Evolutionary conservation across 106 monocot species (phyloP).

Genomic region (Platanthera guangdongensis): DNA sequence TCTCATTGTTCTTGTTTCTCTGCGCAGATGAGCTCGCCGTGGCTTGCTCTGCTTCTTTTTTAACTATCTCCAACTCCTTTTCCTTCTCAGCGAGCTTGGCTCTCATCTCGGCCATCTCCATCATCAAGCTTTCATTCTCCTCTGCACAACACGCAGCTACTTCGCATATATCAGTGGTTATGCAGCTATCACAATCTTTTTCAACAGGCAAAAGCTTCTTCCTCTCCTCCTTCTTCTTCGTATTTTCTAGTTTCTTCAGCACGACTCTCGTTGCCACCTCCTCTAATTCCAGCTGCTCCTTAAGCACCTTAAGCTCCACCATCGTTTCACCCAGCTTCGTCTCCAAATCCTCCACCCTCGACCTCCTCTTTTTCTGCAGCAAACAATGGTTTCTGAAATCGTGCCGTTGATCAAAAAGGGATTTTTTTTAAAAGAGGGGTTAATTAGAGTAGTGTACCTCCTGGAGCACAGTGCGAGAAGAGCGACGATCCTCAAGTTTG

Average conservation of each 20-base stretch:
- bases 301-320: conserved; percentile 51
- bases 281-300: conserved; percentile 37
- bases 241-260: conserved; percentile 24
- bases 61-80: conserved; percentile 14
- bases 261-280: conserved; percentile 32
- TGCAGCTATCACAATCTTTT: conserved; percentile 6
- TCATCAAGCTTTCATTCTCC: neutral
- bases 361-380: conserved; percentile 31
- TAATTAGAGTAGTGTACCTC: conserved; percentile 3
- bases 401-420: neutral
- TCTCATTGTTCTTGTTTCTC: conserved; percentile 25
- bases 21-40: neutral
- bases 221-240: conserved; percentile 20
- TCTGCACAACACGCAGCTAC: neutral
- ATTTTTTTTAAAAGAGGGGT: neutral
- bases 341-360: conserved; percentile 35
- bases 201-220: neutral
- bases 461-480: conserved; percentile 13
- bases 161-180: conserved; percentile 13
- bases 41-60: conserved; percentile 23
- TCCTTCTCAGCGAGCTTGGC: conserved; percentile 20
- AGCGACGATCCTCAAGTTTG: conserved; percentile 14
- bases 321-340: conserved; percentile 32
- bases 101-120: conserved; percentile 6
- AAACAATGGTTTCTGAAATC: neutral